A percentile compares a stretch with the other conserved stretches of the same genome.
These are phyloP conservation scores for Solanum paucissectum DNA, from an alignment of 257 asterid species.

Conservation along the genomic window DNA sequence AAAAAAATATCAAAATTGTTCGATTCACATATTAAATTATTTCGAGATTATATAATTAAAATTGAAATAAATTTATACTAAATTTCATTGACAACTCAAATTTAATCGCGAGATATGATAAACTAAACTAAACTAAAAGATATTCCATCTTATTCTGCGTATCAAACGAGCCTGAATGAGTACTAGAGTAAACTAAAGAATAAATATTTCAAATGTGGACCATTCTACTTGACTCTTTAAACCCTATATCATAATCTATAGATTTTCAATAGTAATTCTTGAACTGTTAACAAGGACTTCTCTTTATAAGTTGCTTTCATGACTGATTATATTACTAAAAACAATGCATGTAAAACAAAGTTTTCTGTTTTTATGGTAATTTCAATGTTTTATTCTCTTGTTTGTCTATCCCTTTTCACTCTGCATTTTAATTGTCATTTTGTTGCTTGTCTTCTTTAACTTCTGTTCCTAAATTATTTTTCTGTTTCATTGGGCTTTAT, in stretches of 20 bases:
- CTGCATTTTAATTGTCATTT: conserved; percentile 5
- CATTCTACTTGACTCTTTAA: conserved; percentile 4
- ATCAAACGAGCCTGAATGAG: not conserved
- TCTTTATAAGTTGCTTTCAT: not conserved
- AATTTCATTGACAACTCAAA: too few relatives aligned
- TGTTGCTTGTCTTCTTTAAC: conserved; percentile 2
- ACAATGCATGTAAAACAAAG: not conserved
- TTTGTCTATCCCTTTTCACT: conserved; percentile 13
- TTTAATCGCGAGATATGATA: too few relatives aligned
- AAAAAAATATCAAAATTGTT: not conserved
- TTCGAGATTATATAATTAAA: too few relatives aligned
- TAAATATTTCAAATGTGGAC: not conserved
- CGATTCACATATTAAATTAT: too few relatives aligned
- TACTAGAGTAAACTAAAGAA: not conserved
- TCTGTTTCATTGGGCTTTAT: conserved; percentile 7
- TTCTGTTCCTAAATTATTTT: conserved; percentile 3
- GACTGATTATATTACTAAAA: not conserved
- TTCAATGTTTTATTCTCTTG: conserved; percentile 17
- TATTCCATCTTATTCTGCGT: too few relatives aligned
- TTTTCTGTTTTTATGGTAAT: conserved; percentile 6
- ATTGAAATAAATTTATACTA: too few relatives aligned
- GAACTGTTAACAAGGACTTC: not conserved
- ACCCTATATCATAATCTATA: not conserved
- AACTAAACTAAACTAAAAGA: too few relatives aligned
- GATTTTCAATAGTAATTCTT: not conserved